Evolutionary conservation across 805 yeast genomes (phyloP), one percentile per base, ranked within the genome.

Genomic region (Candida nanaspora): DNA sequence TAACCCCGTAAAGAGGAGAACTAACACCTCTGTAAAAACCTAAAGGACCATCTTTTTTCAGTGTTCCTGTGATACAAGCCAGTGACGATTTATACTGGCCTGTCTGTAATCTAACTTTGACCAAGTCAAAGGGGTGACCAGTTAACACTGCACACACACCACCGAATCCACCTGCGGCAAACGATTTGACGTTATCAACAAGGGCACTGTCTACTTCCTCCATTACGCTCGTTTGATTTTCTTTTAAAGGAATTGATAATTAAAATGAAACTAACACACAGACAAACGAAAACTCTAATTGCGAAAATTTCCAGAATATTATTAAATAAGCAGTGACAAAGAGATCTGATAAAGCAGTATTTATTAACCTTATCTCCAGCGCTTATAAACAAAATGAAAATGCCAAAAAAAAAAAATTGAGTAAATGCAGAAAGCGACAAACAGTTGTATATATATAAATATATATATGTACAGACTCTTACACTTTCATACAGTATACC

Each of bases 41-140:
- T 21, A 69, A 48, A 3, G 78, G 76, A 0, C 96, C 95, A 46
- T 83, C 87, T 22, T 72, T 71, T n/a, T 73, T 74, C 29, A 91
- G 46, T 3, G 94, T 88, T 27, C 72, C 72, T 49, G 68, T 73
- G 20, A 87, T 70, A n/a, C 93, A 91, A 33, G 76, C 77, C 2
- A 72, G 46, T 10, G 95, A 72, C 6, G 84, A 70, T 7, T 70
- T 61, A 50, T 77, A 79, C 28, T 76, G 68, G 52, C 93, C 79
- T 3, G 95, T 87, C 58, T 91, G 98, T 46, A 91, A 76, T 45
- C 96, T 73, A 14, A 91, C 98, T 60, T 91, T 91, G 50, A 89
- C 76, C 50, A 91, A 73, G 60, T 93, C 98, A 59, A 91, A 91
- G 1, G 98, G 98, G 59, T 91, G 98, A 25, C 98, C 98, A 0